A percentile compares a stretch with the other conserved stretches of the same genome.
phyloP scores from a whole-genome alignment of 768 basidiomycete genomes.

The Mycena filopes region DNA sequence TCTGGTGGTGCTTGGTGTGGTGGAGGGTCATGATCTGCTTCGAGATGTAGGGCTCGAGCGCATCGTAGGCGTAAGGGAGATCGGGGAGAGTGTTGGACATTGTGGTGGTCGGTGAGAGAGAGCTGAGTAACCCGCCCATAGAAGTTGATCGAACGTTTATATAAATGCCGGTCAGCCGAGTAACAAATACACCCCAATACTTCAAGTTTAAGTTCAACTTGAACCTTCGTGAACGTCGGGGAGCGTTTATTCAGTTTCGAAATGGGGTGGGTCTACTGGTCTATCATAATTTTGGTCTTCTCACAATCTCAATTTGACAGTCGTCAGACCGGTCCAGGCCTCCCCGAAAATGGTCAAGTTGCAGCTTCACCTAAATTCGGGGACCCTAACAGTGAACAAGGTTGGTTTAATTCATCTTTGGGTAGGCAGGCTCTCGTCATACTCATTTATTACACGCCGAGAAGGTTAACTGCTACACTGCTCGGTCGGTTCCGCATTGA shows the following conservation, averaged over 20 bases:
- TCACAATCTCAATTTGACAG: too few relatives aligned
- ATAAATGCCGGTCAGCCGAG: not conserved
- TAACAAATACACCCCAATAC: not conserved
- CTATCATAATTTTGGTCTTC: too few relatives aligned
- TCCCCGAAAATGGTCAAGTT: too few relatives aligned
- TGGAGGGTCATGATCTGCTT: conserved; percentile 94
- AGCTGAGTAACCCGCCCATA: conserved; percentile 11
- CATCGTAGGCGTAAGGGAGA: conserved; percentile 85
- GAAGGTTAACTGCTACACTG: too few relatives aligned
- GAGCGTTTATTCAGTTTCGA: not conserved
- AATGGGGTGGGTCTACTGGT: too few relatives aligned
- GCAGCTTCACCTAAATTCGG: too few relatives aligned
- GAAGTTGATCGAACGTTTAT: conserved; percentile 8
- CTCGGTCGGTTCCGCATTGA: too few relatives aligned
- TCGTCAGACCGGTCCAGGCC: too few relatives aligned
- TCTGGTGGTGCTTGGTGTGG: conserved; percentile 95
- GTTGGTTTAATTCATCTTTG: too few relatives aligned
- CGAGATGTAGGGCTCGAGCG: conserved; percentile 94
- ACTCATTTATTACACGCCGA: too few relatives aligned
- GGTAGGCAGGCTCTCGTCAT: too few relatives aligned
- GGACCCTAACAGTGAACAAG: too few relatives aligned
- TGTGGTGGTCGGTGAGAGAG: conserved; percentile 14
- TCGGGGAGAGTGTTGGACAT: conserved; percentile 72
- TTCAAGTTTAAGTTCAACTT: conserved; percentile 4
- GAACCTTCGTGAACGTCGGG: not conserved